A percentile compares a stretch with the other conserved stretches of the same genome.
These are phyloP conservation scores for Eimeria tenella DNA, from an alignment of 169 alveolate genomes.

Conservation along the genomic window DNA sequence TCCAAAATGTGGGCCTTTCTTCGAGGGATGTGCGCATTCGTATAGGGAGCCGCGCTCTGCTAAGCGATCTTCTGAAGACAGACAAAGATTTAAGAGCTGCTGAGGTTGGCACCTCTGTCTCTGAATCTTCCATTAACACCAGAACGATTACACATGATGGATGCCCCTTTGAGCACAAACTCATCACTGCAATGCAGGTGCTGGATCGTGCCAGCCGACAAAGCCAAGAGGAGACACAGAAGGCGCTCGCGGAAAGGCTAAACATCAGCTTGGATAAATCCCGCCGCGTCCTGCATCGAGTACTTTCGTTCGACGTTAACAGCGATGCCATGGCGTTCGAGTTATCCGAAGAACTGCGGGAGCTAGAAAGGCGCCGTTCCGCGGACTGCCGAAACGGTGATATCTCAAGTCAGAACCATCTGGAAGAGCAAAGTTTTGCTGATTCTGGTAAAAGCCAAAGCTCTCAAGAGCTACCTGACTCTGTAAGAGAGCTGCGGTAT, in stretches of 20 bases:
- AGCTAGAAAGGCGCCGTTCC: not conserved
- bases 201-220: constrained; percentile 56
- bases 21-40: constrained; percentile 78
- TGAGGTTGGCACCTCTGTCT: not conserved
- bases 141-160: not conserved
- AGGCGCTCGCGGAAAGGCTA: not conserved
- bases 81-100: constrained; percentile 8
- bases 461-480: not conserved
- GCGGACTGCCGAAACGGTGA: not conserved
- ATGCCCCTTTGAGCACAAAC: not conserved
- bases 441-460: not conserved
- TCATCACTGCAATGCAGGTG: constrained; percentile 53
- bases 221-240: constrained; percentile 45
- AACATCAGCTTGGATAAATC: constrained; percentile 33
- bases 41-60: constrained; percentile 74
- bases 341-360: not conserved
- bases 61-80: constrained; percentile 70
- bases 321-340: constrained; percentile 41
- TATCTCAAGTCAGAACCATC: not conserved
- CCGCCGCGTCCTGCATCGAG: constrained; percentile 14
- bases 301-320: constrained; percentile 36
- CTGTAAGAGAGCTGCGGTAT: constrained; percentile 13
- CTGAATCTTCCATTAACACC: not conserved
- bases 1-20: constrained; percentile 76
- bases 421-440: not conserved